phyloP scores from a whole-genome alignment of 2,329 filamentous ascomycete species.

The Aphanoascus verrucosus region DNA sequence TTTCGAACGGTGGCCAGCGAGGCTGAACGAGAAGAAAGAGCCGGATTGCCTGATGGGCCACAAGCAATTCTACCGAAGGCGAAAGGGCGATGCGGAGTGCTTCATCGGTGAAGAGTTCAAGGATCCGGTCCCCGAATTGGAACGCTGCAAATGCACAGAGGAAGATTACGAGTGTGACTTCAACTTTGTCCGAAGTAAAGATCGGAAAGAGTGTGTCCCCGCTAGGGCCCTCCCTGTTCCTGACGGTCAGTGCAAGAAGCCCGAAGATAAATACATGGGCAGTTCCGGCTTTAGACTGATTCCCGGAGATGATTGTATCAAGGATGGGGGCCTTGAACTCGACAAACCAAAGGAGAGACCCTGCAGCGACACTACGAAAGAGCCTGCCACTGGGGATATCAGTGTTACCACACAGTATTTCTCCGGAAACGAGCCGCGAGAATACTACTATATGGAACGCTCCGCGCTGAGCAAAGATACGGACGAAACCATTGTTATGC shows the following conservation, averaged over 20 bases:
- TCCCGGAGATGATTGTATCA: slow-evolving; percentile 65
- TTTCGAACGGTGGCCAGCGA: slow-evolving; percentile 81
- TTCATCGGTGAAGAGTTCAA: slow-evolving; percentile 80
- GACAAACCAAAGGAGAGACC: slow-evolving; percentile 59
- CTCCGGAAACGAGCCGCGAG: slow-evolving; percentile 44
- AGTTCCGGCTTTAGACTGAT: slow-evolving; percentile 88
- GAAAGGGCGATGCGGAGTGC: slow-evolving; percentile 80
- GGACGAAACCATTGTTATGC: slow-evolving; percentile 64
- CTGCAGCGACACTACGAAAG: slow-evolving; percentile 54
- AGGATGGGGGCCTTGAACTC: slow-evolving; percentile 51
- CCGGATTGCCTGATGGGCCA: slow-evolving; percentile 92
- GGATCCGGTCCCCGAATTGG: slow-evolving; percentile 58
- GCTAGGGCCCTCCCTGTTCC: slow-evolving; percentile 55
- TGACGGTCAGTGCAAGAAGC: slow-evolving; percentile 60
- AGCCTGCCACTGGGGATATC: slow-evolving; percentile 55
- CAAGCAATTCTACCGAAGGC: slow-evolving; percentile 72
- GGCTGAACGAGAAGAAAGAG: slow-evolving; percentile 66
- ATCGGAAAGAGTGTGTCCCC: slow-evolving; percentile 58
- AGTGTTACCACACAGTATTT: slow-evolving; percentile 52
- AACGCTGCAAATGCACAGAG: slow-evolving; percentile 69
- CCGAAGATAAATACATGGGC: slow-evolving; percentile 65
- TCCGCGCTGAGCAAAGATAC: slow-evolving; percentile 50
- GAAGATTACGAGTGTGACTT: slow-evolving; percentile 93
- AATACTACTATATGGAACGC: slow-evolving; percentile 69
- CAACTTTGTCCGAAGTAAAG: slow-evolving; percentile 63